Base-by-base conservation (phyloP, 352 stramenopile genomes). In the Globisporangium alternatum region DNA sequence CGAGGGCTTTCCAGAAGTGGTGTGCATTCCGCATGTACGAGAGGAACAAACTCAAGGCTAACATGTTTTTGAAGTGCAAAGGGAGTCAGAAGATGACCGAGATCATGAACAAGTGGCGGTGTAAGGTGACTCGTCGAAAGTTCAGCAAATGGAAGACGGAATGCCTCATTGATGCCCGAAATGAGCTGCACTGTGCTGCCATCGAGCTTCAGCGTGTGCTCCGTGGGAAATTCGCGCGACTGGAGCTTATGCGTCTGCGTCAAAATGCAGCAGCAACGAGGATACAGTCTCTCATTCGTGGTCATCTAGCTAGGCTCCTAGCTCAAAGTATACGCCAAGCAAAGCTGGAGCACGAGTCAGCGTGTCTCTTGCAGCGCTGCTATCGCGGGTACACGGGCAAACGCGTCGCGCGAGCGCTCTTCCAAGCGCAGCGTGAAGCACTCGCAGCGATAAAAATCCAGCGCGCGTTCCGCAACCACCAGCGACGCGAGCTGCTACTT, bases 1-100 rank as follows among this genome's bases (percentile, higher is more conserved):
- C 87, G 13, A 68, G 82, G 13, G 85, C 82, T 3, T 85, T 90
- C 52, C 68, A 75, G 17, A 90, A 95, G 64, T 95, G 87, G 87
- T 58, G 69, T 22, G 71, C 76, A 4, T 90, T 90, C 56, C 72
- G 80, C 39, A 66, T 81, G 54, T 93, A 85, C 66, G 76, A 91
- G 56, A 76, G 78, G 57, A 93, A 93, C 70, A 92, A 95, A 48
- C 51, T 84, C 30, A 83, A 89, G 13, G 87, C 87, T 0, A 86
- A 90, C 53, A 70, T 81, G 67, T 95, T 93, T 53, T 74, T 96
- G 54, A 93, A 95, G 64, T 89, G 83, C 71, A 96, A 96, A 48
- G 87, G 74, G 28, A 82, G 74, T 35, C 78, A 90, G 56, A 88
- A 90, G 56, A 67, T 96, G 66, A 69, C 73, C 8, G 73, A 69